Base-by-base conservation (phyloP, 106 monocot genomes). In the Dioscorea zingiberensis region DNA sequence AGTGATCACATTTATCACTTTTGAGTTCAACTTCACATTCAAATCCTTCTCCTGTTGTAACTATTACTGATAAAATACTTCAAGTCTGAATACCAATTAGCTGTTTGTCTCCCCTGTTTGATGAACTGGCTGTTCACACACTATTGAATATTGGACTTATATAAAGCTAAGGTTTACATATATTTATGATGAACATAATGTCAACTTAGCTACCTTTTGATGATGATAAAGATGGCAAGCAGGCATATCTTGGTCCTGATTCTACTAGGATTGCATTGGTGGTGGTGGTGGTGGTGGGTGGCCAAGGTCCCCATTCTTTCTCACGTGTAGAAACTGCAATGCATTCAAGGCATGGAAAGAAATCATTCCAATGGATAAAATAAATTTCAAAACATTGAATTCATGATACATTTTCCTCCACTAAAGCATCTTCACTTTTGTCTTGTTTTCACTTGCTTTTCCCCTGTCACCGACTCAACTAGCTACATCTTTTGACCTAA, bases 1-100 rank as follows among this genome's bases (percentile, higher is more conserved):
- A 79, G 81, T 27, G 73, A 82, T 72, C 78, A 89, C 64, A 69
- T 75, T 0, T 89, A 89, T 48, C 69, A 76, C 18, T 85, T 72
- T 47, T 85, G 54, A 69, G 13, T 38, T 38, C n/a, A n/a, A n/a
- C n/a, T n/a, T n/a, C n/a, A n/a, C n/a, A n/a, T n/a, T n/a, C n/a
- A n/a, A n/a, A n/a, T n/a, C n/a, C n/a, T n/a, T n/a, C n/a, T n/a
- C n/a, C n/a, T n/a, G n/a, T n/a, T n/a, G n/a, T n/a, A n/a, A n/a
- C n/a, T n/a, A n/a, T n/a, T n/a, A n/a, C n/a, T n/a, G n/a, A n/a
- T n/a, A n/a, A n/a, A n/a, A n/a, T n/a, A n/a, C n/a, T n/a, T n/a
- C n/a, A n/a, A n/a, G n/a, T n/a, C n/a, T n/a, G n/a, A n/a, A n/a
- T n/a, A n/a, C n/a, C n/a, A n/a, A n/a, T n/a, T n/a, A n/a, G n/a